Evolutionary conservation across 768 basidiomycete species (phyloP).

Genomic region (Calocybe gangraenosa): DNA sequence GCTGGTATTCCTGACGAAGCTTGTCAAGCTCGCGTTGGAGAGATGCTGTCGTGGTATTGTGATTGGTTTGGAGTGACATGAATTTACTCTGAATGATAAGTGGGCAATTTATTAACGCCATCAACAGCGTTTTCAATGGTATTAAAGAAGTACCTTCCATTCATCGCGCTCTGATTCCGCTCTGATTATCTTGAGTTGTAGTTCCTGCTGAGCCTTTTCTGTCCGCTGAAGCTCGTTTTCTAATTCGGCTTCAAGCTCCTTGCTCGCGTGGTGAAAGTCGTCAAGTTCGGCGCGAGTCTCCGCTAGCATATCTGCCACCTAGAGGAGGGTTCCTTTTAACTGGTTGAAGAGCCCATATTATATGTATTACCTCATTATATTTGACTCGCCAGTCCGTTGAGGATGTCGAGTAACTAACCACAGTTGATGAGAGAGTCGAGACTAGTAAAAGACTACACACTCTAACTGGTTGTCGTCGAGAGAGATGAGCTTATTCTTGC

Average conservation of each 20-base stretch:
- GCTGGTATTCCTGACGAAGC: slow-evolving; percentile 70
- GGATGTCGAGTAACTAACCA: slow-evolving; percentile 47
- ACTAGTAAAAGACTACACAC: slow-evolving; percentile 31
- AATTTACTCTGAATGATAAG: slow-evolving; percentile 61
- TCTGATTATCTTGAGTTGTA: slow-evolving; percentile 65
- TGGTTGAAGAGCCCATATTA: not conserved
- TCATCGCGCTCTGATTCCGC: slow-evolving; percentile 79
- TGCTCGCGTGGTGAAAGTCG: slow-evolving; percentile 83
- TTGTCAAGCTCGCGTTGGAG: slow-evolving; percentile 90
- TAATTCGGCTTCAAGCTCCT: slow-evolving; percentile 90
- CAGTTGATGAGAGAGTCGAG: slow-evolving; percentile 16
- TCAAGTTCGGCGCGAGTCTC: slow-evolving; percentile 84
- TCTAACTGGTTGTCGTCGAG: slow-evolving; percentile 63
- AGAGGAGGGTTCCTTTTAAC: slow-evolving; percentile 4
- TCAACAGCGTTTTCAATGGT: not conserved
- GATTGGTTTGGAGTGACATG: slow-evolving; percentile 81
- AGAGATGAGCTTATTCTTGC: slow-evolving; percentile 56
- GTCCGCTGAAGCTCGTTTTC: slow-evolving; percentile 87
- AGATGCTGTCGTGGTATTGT: slow-evolving; percentile 87
- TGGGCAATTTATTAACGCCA: slow-evolving; percentile 5
- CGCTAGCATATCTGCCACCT: slow-evolving; percentile 77
- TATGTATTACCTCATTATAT: slow-evolving; percentile 56
- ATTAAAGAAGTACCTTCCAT: slow-evolving; percentile 72
- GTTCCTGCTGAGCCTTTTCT: slow-evolving; percentile 79
- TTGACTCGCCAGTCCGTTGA: slow-evolving; percentile 72